Conservation (phyloP, 768 basidiomycete genomes). For the Sporobolomyces phaffii region DNA sequence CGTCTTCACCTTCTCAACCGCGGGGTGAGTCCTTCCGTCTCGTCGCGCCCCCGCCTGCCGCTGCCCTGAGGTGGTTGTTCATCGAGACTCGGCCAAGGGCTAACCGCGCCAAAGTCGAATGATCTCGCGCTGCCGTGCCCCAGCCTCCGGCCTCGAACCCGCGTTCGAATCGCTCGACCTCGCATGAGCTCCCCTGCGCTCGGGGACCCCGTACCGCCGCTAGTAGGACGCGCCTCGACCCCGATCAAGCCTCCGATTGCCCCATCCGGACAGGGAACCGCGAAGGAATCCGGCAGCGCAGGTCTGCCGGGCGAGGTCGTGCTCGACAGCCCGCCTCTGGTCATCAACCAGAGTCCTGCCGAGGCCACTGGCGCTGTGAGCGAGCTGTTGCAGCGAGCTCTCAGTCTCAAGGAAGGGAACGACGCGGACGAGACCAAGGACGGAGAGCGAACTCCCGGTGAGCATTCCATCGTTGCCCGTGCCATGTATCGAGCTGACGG, state of each 20-base stretch:
- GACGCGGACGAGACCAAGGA: background rate
- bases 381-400: slow-evolving; percentile 10
- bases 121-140: no score
- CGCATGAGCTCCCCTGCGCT: slow-evolving; percentile 8
- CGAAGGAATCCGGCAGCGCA: background rate
- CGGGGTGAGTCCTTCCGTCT: background rate
- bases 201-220: background rate
- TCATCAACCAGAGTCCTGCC: background rate
- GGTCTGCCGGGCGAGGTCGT: no score
- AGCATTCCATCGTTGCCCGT: background rate
- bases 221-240: background rate
- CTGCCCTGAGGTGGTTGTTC: no score
- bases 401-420: slow-evolving; percentile 3
- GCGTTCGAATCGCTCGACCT: no score
- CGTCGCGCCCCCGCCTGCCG: background rate
- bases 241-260: background rate
- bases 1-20: background rate
- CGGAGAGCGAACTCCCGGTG: slow-evolving; percentile 1
- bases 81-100: no score
- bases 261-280: background rate
- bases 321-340: background rate
- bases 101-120: no score
- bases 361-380: background rate
- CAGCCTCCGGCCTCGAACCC: no score
- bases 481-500: background rate